phyloP scores from a whole-genome alignment of 805 yeast species.

The Candida chilensis region DNA sequence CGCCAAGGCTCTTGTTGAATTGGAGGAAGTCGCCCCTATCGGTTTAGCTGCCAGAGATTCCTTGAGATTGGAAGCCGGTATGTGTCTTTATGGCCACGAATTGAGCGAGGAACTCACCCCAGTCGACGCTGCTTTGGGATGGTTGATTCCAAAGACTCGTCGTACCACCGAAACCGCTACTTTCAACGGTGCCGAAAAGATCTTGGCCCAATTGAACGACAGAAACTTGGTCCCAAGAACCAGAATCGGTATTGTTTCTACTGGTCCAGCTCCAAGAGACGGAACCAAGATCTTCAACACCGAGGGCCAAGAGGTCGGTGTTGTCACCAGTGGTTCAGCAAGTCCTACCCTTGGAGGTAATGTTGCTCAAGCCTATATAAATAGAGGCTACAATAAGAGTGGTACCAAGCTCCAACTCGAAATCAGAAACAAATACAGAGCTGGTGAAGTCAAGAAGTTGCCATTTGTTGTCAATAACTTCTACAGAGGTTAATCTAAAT shows the following conservation, averaged over 20 bases:
- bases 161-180: slow-evolving; percentile 34
- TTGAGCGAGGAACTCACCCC: slow-evolving; percentile 75
- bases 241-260: slow-evolving; percentile 68
- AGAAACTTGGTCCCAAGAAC: slow-evolving; percentile 45
- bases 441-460: slow-evolving; percentile 68
- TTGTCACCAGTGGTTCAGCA: slow-evolving; percentile 55
- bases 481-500: slow-evolving; percentile 46
- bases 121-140: slow-evolving; percentile 77
- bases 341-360: slow-evolving; percentile 61
- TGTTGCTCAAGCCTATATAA: slow-evolving; percentile 85
- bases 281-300: slow-evolving; percentile 52
- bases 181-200: slow-evolving; percentile 73
- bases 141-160: slow-evolving; percentile 84
- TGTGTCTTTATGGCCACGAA: slow-evolving; percentile 96
- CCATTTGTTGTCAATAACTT: slow-evolving; percentile 78
- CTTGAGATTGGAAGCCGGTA: slow-evolving; percentile 91
- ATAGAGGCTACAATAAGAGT: slow-evolving; percentile 59
- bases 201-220: slow-evolving; percentile 62
- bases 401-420: slow-evolving; percentile 69
- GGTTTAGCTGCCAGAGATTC: slow-evolving; percentile 99
- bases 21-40: slow-evolving; percentile 63
- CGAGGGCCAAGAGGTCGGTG: slow-evolving; percentile 43
- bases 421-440: slow-evolving; percentile 76
- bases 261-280: slow-evolving; percentile 92
- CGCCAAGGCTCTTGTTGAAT: slow-evolving; percentile 47